Evolutionary conservation across 1,284 basidiomycete genomes (phyloP), one percentile per base, ranked within the genome.

Genomic region (Austroboletus novae-zelandiae): DNA sequence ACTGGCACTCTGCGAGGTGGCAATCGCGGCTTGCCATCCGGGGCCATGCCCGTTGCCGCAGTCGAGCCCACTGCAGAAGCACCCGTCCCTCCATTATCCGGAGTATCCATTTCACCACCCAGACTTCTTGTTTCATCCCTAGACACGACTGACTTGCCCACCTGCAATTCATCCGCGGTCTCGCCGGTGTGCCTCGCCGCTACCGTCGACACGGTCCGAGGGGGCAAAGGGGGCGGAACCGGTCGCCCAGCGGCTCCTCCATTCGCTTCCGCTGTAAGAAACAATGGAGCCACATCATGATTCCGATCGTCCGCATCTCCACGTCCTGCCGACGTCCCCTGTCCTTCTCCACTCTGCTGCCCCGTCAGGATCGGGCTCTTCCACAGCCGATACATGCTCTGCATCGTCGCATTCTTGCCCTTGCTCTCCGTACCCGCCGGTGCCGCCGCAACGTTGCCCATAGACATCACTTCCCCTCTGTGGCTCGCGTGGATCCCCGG

Each of bases 401-500:
- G 79, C 40, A 87, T 81, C n/a, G 76, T 74, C 23, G 67, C 57
- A 17, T 70, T 67, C 59, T 77, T 79, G 14, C 67, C 54, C 66
- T 78, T 79, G 40, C 64, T 62, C 23, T 81, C 79, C 1, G 68
- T 51, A 5, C 69, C 57, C 9, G 71, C 59, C 18, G 73, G 68
- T 17, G 73, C 66, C 30, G 81, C 79, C 13, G 84, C 80, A 47
- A 80, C 77, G 57, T 85, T 84, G 6, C 87, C 88, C 75, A 90
- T 78, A 2, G 86, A 86, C 81, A 87, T 86, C 36, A 89, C 78
- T 55, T 90, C 86, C 14, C 84, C 85, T n/a, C 78, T 79, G 61
- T 89, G 84, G 57, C 81, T 86, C 8, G 79, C 86, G 59, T 90
- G 87, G 51, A 91, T 90, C 3, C 86, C 85, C 10, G 88, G 87